Evolutionary conservation across 2,329 filamentous ascomycete genomes (phyloP).

Genomic region (Alternaria hordeiaustralica): DNA sequence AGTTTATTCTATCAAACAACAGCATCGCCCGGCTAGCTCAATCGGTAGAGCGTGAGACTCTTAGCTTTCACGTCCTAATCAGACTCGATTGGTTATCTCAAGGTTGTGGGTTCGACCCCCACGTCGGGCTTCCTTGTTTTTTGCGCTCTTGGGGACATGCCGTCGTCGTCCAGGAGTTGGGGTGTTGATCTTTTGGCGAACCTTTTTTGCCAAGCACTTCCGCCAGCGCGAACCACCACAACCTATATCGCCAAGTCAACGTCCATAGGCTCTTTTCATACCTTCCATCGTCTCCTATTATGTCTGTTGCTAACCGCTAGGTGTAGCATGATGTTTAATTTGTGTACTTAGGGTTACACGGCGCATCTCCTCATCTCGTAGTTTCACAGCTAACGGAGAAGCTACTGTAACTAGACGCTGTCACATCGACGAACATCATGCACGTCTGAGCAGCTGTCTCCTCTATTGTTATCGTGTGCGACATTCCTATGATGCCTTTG

Average conservation of each 20-base stretch:
- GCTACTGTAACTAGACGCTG: not conserved
- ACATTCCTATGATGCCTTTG: not conserved
- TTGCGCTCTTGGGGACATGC: not conserved
- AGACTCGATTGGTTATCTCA: slow-evolving; percentile 20
- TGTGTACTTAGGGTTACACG: not conserved
- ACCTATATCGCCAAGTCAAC: not conserved
- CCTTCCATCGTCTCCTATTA: not conserved
- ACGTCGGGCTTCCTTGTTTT: slow-evolving; percentile 16
- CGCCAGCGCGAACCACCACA: not conserved
- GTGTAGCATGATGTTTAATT: not conserved
- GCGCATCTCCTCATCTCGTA: not conserved
- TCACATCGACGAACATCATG: not conserved
- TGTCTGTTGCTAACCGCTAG: not conserved
- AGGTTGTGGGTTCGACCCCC: slow-evolving; percentile 24
- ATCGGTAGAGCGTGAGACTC: slow-evolving; percentile 53
- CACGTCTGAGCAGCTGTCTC: not conserved
- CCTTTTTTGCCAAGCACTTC: not conserved
- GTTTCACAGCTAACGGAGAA: not conserved
- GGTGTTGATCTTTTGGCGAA: not conserved
- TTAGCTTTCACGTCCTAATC: slow-evolving; percentile 30
- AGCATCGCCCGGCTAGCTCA: slow-evolving; percentile 34
- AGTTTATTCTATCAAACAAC: not conserved
- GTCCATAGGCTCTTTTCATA: not conserved
- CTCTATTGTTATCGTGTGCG: not conserved
- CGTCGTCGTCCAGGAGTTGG: not conserved